Base-by-base conservation (phyloP, 306 rosid genomes). In the Macrotyloma uniflorum region DNA sequence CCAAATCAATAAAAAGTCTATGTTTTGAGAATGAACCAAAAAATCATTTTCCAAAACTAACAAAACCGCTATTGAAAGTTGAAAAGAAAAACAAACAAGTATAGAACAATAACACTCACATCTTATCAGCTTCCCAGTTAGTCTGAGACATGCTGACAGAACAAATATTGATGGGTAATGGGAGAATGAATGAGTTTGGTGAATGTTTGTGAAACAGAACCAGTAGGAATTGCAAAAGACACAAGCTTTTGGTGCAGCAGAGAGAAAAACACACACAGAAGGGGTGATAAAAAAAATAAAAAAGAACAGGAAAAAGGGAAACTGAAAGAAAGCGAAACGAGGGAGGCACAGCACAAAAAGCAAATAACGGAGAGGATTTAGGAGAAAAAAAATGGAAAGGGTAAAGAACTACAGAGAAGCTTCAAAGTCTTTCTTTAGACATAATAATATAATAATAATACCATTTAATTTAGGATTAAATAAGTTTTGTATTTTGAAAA, bases 111-210 rank as follows among this genome's bases (percentile, higher is more conserved):
- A 64, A 24, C 72, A 85, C 98, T 87, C 65, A 91, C 99, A 95
- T 95, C 91, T 95, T 95, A 87, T 95, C 99, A 80, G 99, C 99
- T 85, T 95, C 99, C 99, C 99, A 95, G 93, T 93, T 93, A 82
- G 97, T 95, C 80, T 95, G 99, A 91, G 99, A 91, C 99, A 95
- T 95, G 79, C 13, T 59, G 71, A 78, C 71, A 79, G 50, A 70
- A 83, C 1, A 82, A 73, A 75, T 51, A 83, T 33, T 75, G 86
- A 72, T 32, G 70, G 74, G 72, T 74, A 73, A 35, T 80, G 23
- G 54, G 74, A 53, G 68, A 79, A 76, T 40, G 74, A 76, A 68
- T 36, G 61, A 55, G 77, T 5, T 72, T 30, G 72, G 66, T 43
- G 63, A 83, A 69, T 33, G 81, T 51, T 62, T 57, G 66, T 45